Evolutionary conservation across 352 stramenopile species (phyloP).

Genomic region (Phytophthora citricola): DNA sequence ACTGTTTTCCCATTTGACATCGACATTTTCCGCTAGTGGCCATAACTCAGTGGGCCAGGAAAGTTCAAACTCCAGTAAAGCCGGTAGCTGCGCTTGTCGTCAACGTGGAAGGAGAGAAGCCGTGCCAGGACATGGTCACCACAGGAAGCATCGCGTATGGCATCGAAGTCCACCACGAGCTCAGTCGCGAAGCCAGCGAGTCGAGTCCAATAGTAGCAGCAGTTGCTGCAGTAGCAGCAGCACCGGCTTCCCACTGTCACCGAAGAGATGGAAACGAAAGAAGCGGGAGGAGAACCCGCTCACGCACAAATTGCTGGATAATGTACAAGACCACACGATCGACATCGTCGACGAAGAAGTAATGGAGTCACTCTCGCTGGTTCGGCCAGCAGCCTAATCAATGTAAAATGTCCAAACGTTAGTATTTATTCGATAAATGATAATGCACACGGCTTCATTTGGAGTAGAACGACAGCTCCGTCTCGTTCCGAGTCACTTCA

Average conservation of each 20-base stretch:
- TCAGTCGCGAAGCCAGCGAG: slow-evolving; percentile 9
- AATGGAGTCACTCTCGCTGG: slow-evolving; percentile 16
- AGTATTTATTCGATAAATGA: slow-evolving; percentile 8
- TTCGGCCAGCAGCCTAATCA: slow-evolving; percentile 26
- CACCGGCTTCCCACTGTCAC: slow-evolving; percentile 1
- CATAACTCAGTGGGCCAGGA: slow-evolving; percentile 13
- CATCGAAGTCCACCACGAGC: slow-evolving; percentile 11
- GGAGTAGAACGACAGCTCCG: slow-evolving; percentile 76
- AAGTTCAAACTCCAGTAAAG: slow-evolving; percentile 3
- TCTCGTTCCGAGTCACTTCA: slow-evolving; percentile 82
- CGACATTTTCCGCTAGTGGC: slow-evolving; percentile 29
- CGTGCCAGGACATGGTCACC: slow-evolving; percentile 9
- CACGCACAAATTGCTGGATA: slow-evolving; percentile 41
- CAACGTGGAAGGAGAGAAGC: slow-evolving; percentile 24
- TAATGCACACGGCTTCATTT: slow-evolving; percentile 42
- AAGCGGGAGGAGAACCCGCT: slow-evolving; percentile 19
- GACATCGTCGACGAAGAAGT: slow-evolving; percentile 34
- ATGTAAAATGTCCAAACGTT: slow-evolving; percentile 18
- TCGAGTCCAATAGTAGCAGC: slow-evolving; percentile 26
- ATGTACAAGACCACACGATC: slow-evolving; percentile 30
- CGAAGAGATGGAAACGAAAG: slow-evolving; percentile 28
- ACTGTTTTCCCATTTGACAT: slow-evolving; percentile 37
- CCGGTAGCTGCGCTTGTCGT: slow-evolving; percentile 27
- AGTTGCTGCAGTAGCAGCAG: slow-evolving; percentile 26
- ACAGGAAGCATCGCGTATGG: slow-evolving; percentile 10